Percentiles rank a stretch among this genome's conserved stretches.
Evolutionary conservation across 805 yeast genomes (phyloP).

Genomic region (Sugiyamaella qingdaonensis): DNA sequence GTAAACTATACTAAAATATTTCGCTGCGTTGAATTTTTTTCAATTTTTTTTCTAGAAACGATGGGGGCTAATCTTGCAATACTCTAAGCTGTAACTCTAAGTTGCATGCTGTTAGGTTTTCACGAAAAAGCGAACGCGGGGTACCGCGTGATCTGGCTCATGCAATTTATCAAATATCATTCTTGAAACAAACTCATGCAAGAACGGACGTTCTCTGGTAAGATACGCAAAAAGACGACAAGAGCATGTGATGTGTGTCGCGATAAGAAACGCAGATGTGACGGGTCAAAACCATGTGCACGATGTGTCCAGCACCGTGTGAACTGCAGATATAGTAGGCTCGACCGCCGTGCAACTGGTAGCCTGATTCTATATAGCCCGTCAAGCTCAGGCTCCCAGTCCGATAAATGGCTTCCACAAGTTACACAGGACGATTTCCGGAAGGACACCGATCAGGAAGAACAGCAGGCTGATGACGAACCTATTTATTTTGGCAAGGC

Average conservation of each 20-base stretch:
- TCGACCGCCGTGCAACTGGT: not conserved
- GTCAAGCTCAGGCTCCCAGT: too few species aligned
- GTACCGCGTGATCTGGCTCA: too few species aligned
- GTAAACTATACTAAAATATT: too few species aligned
- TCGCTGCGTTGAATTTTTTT: too few species aligned
- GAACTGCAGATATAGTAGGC: not conserved
- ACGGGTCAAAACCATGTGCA: not conserved
- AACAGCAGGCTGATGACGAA: not conserved
- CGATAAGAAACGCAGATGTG: not conserved
- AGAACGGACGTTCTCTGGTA: not conserved
- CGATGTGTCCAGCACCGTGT: not conserved
- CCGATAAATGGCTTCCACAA: too few species aligned
- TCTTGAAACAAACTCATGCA: not conserved
- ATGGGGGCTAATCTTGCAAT: too few species aligned
- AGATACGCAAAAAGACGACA: not conserved
- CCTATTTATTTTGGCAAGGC: slow-evolving; percentile 2
- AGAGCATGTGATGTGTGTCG: slow-evolving; percentile 3
- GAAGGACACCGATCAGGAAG: not conserved
- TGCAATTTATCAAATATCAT: too few species aligned
- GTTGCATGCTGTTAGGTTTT: not conserved
- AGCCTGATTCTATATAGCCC: too few species aligned
- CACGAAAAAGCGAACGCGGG: too few species aligned
- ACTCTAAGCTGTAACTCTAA: too few species aligned
- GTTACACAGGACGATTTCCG: too few species aligned
- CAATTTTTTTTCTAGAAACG: too few species aligned